Conservation (phyloP, 352 stramenopile species). For the Globisporangium recalcitrans region DNA sequence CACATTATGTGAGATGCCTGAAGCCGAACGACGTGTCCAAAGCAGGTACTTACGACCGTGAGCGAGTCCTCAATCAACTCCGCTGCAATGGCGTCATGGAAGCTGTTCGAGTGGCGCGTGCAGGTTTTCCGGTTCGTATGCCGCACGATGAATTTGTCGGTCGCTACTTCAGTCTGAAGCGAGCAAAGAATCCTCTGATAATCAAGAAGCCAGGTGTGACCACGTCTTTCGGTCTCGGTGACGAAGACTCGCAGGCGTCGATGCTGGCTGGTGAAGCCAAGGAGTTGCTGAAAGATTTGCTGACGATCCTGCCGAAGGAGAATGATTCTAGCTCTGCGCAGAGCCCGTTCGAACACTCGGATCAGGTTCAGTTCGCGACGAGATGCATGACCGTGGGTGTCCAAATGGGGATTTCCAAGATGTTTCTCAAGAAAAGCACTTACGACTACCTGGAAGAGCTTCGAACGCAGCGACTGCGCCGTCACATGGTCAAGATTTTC, state of each 20-base stretch:
- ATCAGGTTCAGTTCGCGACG: slow-evolving; percentile 59
- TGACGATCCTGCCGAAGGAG: slow-evolving; percentile 88
- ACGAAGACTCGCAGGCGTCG: slow-evolving; percentile 31
- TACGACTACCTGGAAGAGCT: slow-evolving; percentile 91
- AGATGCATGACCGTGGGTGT: slow-evolving; percentile 56
- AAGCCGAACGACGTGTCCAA: slow-evolving; percentile 85
- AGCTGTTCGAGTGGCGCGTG: slow-evolving; percentile 78
- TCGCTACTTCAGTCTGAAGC: slow-evolving; percentile 71
- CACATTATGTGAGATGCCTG: slow-evolving; percentile 87
- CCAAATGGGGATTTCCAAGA: slow-evolving; percentile 94
- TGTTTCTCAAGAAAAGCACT: slow-evolving; percentile 91
- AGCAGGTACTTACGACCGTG: slow-evolving; percentile 48
- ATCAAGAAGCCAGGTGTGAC: slow-evolving; percentile 23
- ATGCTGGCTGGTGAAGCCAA: slow-evolving; percentile 55
- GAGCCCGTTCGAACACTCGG: slow-evolving; percentile 59
- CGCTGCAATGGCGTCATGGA: slow-evolving; percentile 84
- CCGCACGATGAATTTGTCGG: slow-evolving; percentile 67
- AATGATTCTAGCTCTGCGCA: slow-evolving; percentile 69
- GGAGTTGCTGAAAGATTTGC: slow-evolving; percentile 80
- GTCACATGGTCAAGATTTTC: slow-evolving; percentile 74
- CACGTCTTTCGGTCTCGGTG: slow-evolving; percentile 40
- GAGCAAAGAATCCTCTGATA: slow-evolving; percentile 36
- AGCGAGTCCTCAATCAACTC: slow-evolving; percentile 82
- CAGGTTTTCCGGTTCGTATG: slow-evolving; percentile 79
- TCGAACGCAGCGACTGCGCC: slow-evolving; percentile 54